Evolutionary conservation across 164 flowering plant species (phyloP).

Genomic region (Chimonanthus praecox): DNA sequence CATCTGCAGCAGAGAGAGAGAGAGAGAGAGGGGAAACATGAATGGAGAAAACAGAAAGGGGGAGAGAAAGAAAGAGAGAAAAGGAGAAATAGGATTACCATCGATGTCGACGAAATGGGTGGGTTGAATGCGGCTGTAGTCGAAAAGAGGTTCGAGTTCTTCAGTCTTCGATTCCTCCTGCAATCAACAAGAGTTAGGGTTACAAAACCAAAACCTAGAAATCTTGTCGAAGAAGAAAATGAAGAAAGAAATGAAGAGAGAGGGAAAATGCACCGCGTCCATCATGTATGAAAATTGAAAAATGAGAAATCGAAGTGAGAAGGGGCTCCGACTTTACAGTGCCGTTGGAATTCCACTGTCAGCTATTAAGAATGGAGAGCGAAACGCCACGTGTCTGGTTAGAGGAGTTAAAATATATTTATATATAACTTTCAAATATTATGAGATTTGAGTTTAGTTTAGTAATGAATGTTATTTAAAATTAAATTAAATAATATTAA

Average conservation of each 20-base stretch:
- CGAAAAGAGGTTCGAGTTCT: slow-evolving; percentile 20
- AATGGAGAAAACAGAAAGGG: not conserved
- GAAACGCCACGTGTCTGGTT: no score
- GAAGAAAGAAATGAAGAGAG: not conserved
- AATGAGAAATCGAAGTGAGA: no score
- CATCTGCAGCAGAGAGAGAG: slow-evolving; percentile 5
- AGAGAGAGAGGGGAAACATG: not conserved
- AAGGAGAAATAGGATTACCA: not conserved
- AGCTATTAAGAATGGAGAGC: no score
- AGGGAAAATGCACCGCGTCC: not conserved
- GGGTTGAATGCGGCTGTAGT: slow-evolving; percentile 21
- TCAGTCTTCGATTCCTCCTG: slow-evolving; percentile 11
- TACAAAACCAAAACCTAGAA: not conserved
- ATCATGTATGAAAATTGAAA: no score
- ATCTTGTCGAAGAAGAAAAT: not conserved
- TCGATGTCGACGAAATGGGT: slow-evolving; percentile 9
- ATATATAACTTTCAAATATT: no score
- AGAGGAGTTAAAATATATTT: no score
- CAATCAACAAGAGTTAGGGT: not conserved
- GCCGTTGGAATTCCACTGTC: no score
- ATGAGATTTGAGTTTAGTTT: no score
- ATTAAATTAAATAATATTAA: no score
- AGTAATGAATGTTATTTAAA: no score
- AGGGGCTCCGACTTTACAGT: no score
- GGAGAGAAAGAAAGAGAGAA: not conserved